A percentile compares a stretch with the other conserved stretches of the same genome.
Conservation (phyloP, 116 monocot genomes). For the Trichopus zeylanicus region DNA sequence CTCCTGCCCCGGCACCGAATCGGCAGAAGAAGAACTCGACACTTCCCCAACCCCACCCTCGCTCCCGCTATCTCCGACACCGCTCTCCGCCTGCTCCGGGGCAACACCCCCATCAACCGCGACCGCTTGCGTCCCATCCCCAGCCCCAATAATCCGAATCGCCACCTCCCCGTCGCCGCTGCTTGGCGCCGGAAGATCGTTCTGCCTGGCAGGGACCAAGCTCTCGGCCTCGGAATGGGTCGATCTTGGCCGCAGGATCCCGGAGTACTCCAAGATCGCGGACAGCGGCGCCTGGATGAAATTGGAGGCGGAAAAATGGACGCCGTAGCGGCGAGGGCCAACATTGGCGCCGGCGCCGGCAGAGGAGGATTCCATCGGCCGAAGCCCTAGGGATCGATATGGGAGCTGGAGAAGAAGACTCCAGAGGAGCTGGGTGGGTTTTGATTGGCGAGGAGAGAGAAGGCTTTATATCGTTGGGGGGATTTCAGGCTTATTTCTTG, state of each 20-base stretch:
- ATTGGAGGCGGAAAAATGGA: slow-evolving; percentile 48
- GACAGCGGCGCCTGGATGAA: slow-evolving; percentile 72
- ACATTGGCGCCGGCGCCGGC: slow-evolving; percentile 10
- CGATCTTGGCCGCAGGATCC: slow-evolving; percentile 43
- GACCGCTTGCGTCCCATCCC: too few relatives aligned
- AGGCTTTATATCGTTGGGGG: too few relatives aligned
- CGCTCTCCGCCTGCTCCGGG: slow-evolving; percentile 13
- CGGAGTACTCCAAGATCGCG: slow-evolving; percentile 74
- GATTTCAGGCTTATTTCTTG: too few relatives aligned
- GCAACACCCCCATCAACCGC: background rate
- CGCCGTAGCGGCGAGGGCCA: slow-evolving; percentile 29
- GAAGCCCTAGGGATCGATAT: background rate
- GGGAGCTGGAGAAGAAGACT: background rate
- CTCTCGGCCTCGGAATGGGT: slow-evolving; percentile 22
- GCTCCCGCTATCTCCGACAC: slow-evolving; percentile 15
- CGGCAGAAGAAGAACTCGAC: slow-evolving; percentile 6
- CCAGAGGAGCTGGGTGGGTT: too few relatives aligned
- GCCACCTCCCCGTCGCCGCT: slow-evolving; percentile 57
- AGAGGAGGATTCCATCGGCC: slow-evolving; percentile 36
- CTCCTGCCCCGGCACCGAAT: background rate
- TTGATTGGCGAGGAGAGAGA: too few relatives aligned
- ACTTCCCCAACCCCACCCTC: slow-evolving; percentile 16
- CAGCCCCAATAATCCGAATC: slow-evolving; percentile 67
- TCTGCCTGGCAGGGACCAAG: slow-evolving; percentile 14
- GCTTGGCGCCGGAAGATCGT: slow-evolving; percentile 4